Evolutionary conservation across 2,329 filamentous ascomycete genomes (phyloP).

Genomic region (Botrytis sinoallii): DNA sequence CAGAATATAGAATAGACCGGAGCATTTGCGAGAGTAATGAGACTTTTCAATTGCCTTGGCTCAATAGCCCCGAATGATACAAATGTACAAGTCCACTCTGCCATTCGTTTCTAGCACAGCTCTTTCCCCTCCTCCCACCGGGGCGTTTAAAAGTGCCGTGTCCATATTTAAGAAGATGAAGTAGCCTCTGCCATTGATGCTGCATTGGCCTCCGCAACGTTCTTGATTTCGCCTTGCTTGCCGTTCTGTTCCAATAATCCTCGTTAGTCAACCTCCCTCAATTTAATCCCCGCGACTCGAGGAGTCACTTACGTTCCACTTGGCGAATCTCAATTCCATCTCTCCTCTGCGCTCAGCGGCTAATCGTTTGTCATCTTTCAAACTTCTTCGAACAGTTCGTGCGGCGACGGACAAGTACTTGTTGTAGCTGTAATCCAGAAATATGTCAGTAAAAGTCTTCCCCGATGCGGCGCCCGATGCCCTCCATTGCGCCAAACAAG

Average conservation of each 20-base stretch:
- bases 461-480: not conserved
- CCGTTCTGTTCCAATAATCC: conserved; percentile 64
- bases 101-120: conserved; percentile 12
- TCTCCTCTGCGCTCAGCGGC: conserved; percentile 84
- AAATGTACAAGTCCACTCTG: conserved; percentile 32
- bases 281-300: not conserved
- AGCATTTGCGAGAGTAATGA: conserved; percentile 1
- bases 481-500: conserved; percentile 25
- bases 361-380: conserved; percentile 93
- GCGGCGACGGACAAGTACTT: conserved; percentile 95
- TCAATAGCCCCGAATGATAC: conserved; percentile 29
- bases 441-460: conserved; percentile 31
- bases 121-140: conserved; percentile 16
- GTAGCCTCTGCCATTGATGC: conserved; percentile 36
- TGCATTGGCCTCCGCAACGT: conserved; percentile 58
- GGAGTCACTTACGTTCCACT: conserved; percentile 81
- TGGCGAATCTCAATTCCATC: conserved; percentile 84
- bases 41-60: conserved; percentile 24
- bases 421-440: conserved; percentile 77
- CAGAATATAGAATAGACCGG: not conserved
- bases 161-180: conserved; percentile 26
- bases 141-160: conserved; percentile 4
- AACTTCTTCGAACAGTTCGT: conserved; percentile 89
- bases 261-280: conserved; percentile 27
- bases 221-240: conserved; percentile 87